These are phyloP conservation scores for Apiospora rasikravindrae DNA, from an alignment of 2,329 filamentous ascomycete genomes.

Conservation along the genomic window DNA sequence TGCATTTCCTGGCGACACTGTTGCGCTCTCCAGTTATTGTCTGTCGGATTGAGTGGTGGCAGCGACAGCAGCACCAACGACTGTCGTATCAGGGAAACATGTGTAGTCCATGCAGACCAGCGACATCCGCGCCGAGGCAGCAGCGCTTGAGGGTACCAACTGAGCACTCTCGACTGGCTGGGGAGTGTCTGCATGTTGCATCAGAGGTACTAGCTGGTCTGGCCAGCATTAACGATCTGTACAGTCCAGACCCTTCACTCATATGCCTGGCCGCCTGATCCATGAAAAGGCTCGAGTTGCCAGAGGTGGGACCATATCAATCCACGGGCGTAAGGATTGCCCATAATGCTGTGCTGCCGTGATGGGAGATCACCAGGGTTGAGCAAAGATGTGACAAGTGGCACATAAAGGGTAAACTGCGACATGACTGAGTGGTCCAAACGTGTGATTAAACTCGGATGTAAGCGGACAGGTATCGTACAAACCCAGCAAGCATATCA, in stretches of 20 bases:
- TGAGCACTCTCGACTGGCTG: background rate
- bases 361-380: constrained; percentile 6
- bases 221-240: background rate
- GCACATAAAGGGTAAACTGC: constrained; percentile 6
- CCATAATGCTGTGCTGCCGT: constrained; percentile 12
- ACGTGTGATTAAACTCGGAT: constrained; percentile 11
- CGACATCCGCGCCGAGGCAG: background rate
- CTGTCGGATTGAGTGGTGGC: background rate
- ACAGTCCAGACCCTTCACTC: background rate
- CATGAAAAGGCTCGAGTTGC: background rate
- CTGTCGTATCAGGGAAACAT: constrained; percentile 14
- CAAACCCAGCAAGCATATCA: background rate
- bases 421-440: constrained; percentile 1
- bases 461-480: constrained; percentile 8
- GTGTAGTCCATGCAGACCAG: constrained; percentile 1
- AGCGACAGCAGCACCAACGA: background rate
- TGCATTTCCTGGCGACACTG: background rate
- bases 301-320: background rate
- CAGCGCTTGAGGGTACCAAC: background rate
- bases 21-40: background rate
- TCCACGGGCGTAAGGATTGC: constrained; percentile 3
- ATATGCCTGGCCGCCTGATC: background rate
- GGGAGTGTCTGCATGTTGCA: background rate
- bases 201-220: background rate
- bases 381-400: constrained; percentile 16